These are phyloP conservation scores for Globisporangium canariense DNA, from an alignment of 352 stramenopile genomes.

Conservation along the genomic window DNA sequence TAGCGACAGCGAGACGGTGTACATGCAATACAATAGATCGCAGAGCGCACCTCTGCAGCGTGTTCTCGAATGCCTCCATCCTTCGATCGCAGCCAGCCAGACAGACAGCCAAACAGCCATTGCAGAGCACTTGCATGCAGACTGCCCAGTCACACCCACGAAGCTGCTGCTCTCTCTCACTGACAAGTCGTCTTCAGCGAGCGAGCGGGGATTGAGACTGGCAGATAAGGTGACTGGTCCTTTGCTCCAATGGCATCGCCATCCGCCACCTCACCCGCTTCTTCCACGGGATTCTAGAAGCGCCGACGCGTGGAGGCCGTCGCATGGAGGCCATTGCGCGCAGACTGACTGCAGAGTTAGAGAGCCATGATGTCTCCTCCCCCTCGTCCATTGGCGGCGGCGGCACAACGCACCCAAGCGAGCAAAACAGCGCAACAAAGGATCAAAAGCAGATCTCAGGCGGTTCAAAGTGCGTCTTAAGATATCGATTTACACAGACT, in stretches of 20 bases:
- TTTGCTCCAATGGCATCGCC: background rate
- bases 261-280: background rate
- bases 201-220: background rate
- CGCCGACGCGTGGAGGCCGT: background rate
- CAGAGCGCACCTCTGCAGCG: too few relatives aligned
- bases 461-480: background rate
- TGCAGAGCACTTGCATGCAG: too few relatives aligned
- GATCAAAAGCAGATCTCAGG: background rate
- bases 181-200: background rate
- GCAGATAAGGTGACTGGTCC: too few relatives aligned
- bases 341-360: too few relatives aligned
- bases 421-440: background rate
- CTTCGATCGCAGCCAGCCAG: too few relatives aligned
- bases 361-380: background rate
- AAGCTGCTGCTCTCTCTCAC: too few relatives aligned
- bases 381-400: background rate
- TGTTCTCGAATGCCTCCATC: too few relatives aligned
- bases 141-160: too few relatives aligned
- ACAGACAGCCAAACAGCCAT: too few relatives aligned
- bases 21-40: too few relatives aligned
- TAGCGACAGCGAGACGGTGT: too few relatives aligned
- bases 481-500: background rate
- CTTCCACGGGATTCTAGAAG: conserved; percentile 2
- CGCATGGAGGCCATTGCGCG: too few relatives aligned
- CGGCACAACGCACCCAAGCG: background rate